phyloP scores from a whole-genome alignment of 768 basidiomycete species.

The Suillus ampliporus region DNA sequence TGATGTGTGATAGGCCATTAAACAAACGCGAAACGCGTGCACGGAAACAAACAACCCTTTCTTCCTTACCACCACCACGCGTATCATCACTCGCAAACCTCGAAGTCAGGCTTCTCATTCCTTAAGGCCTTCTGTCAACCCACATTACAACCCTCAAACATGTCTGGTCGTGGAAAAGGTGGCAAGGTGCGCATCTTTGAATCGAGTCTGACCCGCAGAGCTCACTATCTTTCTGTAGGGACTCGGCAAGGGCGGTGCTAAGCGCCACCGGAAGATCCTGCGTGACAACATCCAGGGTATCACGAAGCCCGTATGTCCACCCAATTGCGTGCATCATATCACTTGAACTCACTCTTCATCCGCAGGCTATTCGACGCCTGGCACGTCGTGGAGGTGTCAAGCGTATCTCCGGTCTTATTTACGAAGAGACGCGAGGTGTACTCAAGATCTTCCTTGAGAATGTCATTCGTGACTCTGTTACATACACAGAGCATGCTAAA shows the following conservation, averaged over 20 bases:
- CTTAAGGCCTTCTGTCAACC: background rate
- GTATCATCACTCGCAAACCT: background rate
- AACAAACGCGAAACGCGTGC: slow-evolving; percentile 9
- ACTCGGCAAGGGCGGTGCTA: slow-evolving; percentile 85
- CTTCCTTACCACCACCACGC: slow-evolving; percentile 14
- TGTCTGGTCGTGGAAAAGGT: slow-evolving; percentile 90
- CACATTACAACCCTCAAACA: slow-evolving; percentile 31
- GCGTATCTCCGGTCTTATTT: slow-evolving; percentile 86
- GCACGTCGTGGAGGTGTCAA: slow-evolving; percentile 91
- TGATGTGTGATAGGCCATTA: slow-evolving; percentile 5
- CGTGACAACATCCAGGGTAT: slow-evolving; percentile 74
- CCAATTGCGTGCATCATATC: too few species aligned
- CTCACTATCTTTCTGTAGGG: slow-evolving; percentile 45
- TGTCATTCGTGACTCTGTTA: slow-evolving; percentile 87
- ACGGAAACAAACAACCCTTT: slow-evolving; percentile 1
- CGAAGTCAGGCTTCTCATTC: background rate
- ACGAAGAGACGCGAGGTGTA: slow-evolving; percentile 90
- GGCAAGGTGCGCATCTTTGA: slow-evolving; percentile 53
- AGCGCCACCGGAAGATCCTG: slow-evolving; percentile 85
- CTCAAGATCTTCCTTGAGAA: slow-evolving; percentile 89
- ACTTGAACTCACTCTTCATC: background rate
- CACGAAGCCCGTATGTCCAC: slow-evolving; percentile 23
- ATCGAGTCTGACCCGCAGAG: background rate
- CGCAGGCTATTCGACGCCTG: slow-evolving; percentile 67
- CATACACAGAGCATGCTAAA: slow-evolving; percentile 93